Percentiles rank a stretch among this genome's conserved stretches.
Conservation (phyloP, 2,329 filamentous ascomycete genomes). For the Aspergillus melleus region DNA sequence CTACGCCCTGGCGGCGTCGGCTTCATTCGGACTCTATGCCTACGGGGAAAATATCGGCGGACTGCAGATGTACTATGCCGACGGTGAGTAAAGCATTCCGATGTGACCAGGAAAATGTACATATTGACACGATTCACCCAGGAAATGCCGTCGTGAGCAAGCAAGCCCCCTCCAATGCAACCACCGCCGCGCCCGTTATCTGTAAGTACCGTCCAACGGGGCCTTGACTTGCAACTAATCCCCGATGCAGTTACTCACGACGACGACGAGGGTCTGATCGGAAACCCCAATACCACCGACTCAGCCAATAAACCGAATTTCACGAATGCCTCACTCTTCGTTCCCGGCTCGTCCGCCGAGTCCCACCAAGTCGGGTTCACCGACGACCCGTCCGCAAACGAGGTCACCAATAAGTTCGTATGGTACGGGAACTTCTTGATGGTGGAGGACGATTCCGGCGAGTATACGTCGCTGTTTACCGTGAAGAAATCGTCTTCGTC, state of each 20-base stretch:
- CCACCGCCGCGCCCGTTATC: neutral
- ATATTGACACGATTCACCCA: too few species aligned
- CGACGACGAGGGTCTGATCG: slow-evolving; percentile 3
- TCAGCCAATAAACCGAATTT: neutral
- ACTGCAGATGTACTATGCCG: slow-evolving; percentile 11
- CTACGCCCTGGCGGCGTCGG: neutral
- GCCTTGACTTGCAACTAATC: neutral
- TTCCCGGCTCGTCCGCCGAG: slow-evolving; percentile 1
- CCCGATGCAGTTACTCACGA: neutral
- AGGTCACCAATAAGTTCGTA: slow-evolving; percentile 12
- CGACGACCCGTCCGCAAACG: neutral
- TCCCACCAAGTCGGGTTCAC: slow-evolving; percentile 12
- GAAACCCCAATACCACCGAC: slow-evolving; percentile 9
- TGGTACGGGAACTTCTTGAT: slow-evolving; percentile 18
- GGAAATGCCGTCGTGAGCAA: too few species aligned
- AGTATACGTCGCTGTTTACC: slow-evolving; percentile 14
- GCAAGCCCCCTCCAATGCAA: neutral
- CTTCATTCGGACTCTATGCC: slow-evolving; percentile 10
- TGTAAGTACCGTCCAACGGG: neutral
- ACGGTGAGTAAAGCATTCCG: neutral
- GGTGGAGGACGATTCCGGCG: slow-evolving; percentile 9
- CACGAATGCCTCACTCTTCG: slow-evolving; percentile 7
- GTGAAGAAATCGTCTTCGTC: slow-evolving; percentile 5
- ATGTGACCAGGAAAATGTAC: too few species aligned
- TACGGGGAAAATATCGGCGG: slow-evolving; percentile 15